Percentiles rank a stretch among this genome's conserved stretches.
These are phyloP conservation scores for Chenopodium formosanum DNA, from an alignment of 148 eudicot genomes.

Conservation along the genomic window DNA sequence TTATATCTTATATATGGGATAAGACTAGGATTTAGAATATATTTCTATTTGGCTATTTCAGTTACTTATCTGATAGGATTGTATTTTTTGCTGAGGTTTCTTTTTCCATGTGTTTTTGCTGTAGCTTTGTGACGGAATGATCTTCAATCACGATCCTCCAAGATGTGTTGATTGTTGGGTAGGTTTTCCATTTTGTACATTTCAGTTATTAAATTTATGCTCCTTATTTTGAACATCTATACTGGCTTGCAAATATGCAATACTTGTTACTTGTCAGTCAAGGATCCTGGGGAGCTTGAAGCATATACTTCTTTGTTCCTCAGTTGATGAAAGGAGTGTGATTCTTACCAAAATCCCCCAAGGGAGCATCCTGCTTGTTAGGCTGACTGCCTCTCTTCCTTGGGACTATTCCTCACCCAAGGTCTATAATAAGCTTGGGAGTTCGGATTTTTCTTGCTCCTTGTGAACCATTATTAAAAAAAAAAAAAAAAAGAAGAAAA, in stretches of 20 bases:
- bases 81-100: constrained; percentile 20
- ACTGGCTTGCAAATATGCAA: background rate
- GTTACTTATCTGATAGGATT: constrained; percentile 13
- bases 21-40: background rate
- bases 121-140: constrained; percentile 88
- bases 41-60: background rate
- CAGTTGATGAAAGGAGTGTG: background rate
- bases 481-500: too few relatives aligned
- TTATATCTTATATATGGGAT: background rate
- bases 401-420: background rate
- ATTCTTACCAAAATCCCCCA: background rate
- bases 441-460: background rate
- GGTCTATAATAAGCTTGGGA: background rate
- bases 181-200: constrained; percentile 23
- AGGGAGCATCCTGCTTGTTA: background rate
- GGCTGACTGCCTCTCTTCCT: background rate
- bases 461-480: background rate
- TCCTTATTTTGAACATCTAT: background rate
- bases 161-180: constrained; percentile 70
- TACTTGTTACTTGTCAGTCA: background rate
- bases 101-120: constrained; percentile 18
- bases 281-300: background rate
- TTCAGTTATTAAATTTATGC: background rate
- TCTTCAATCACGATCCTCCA: constrained; percentile 91
- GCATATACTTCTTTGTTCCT: too few relatives aligned